phyloP scores from a whole-genome alignment of 306 rosid genomes.

The Styphnolobium japonicum region DNA sequence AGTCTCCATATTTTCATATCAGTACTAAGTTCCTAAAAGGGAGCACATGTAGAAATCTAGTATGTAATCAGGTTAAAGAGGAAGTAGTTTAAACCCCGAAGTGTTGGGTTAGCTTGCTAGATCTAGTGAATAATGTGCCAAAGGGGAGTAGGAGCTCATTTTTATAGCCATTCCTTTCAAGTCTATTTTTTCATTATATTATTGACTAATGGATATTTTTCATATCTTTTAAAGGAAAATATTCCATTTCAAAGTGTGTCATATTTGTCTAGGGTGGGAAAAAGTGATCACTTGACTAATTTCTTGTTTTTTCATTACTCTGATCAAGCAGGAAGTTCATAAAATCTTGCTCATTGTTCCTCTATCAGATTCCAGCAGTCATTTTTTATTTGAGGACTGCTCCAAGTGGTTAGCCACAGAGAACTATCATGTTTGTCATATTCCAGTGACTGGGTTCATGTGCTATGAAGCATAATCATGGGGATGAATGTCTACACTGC shows the following conservation, averaged over 20 bases:
- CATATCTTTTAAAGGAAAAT: not conserved
- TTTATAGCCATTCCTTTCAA: not conserved
- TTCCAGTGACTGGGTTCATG: slow-evolving; percentile 9
- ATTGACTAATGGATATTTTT: not conserved
- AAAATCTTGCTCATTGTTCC: slow-evolving; percentile 25
- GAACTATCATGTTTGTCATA: not conserved
- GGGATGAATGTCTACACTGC: not conserved
- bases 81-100: not conserved
- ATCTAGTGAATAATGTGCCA: not conserved
- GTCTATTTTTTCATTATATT: not conserved
- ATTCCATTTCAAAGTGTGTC: not conserved
- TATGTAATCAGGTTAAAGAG: not conserved
- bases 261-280: not conserved
- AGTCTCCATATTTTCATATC: too few relatives aligned
- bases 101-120: not conserved
- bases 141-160: not conserved
- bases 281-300: not conserved
- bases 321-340: slow-evolving; percentile 35
- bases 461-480: slow-evolving; percentile 14
- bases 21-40: too few relatives aligned
- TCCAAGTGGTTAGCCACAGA: slow-evolving; percentile 25
- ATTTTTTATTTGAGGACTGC: slow-evolving; percentile 20
- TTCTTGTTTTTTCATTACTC: slow-evolving; percentile 2
- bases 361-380: slow-evolving; percentile 27
- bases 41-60: too few relatives aligned